Evolutionary conservation across 108 stramenopile species (phyloP).

Genomic region (Parietichytrium sp.): DNA sequence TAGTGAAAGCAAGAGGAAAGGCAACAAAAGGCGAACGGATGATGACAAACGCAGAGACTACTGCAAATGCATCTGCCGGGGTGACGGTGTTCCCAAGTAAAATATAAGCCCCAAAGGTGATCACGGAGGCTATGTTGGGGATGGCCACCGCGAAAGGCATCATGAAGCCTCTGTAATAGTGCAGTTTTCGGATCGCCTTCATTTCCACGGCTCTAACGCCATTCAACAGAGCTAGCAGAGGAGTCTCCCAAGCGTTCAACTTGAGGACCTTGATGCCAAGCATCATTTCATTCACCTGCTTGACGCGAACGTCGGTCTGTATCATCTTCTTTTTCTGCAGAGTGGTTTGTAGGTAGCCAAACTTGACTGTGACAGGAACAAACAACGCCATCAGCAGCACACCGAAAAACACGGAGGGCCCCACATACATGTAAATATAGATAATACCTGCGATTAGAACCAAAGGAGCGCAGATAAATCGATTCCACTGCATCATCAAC

Average conservation of each 20-base stretch:
- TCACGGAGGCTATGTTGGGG: constrained; percentile 79
- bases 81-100: constrained; percentile 69
- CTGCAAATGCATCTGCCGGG: constrained; percentile 71
- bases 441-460: constrained; percentile 73
- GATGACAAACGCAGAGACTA: constrained; percentile 88
- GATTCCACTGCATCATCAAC: constrained; percentile 50
- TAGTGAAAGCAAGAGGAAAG: constrained; percentile 82
- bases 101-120: constrained; percentile 80
- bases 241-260: constrained; percentile 84
- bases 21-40: constrained; percentile 89
- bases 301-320: constrained; percentile 76
- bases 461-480: constrained; percentile 66
- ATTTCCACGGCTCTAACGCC: constrained; percentile 71
- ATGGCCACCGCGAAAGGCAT: constrained; percentile 61
- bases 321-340: constrained; percentile 78
- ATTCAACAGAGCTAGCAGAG: constrained; percentile 63
- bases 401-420: constrained; percentile 72
- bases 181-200: constrained; percentile 60
- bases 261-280: constrained; percentile 86
- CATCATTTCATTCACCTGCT: constrained; percentile 80
- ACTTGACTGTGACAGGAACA: constrained; percentile 73
- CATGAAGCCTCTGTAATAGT: constrained; percentile 2
- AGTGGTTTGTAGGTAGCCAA: constrained; percentile 67
- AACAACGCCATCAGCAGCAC: constrained; percentile 78
- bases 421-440: constrained; percentile 75